Percentiles rank a stretch among this genome's conserved stretches.
Conservation (phyloP, 2,329 filamentous ascomycete species). For the Lasiodiplodia theobromae region DNA sequence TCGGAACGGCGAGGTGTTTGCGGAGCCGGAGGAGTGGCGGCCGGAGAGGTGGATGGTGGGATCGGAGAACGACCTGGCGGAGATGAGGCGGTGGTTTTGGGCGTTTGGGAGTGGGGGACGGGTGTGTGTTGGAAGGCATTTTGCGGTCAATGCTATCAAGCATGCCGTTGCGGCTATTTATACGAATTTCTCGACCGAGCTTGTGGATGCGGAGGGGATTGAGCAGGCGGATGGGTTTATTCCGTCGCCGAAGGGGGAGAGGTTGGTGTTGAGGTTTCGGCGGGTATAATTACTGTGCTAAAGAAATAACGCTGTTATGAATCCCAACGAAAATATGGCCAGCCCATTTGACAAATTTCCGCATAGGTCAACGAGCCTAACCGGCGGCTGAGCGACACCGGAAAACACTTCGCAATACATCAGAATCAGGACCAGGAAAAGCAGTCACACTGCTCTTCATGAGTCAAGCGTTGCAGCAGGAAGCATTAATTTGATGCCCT, state of each 20-base stretch:
- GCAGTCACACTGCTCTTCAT: no score
- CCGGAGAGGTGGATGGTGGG: slow-evolving; percentile 50
- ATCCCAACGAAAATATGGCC: no score
- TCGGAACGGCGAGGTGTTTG: slow-evolving; percentile 54
- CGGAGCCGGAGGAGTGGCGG: slow-evolving; percentile 49
- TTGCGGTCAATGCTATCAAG: slow-evolving; percentile 69
- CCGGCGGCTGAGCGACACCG: no score
- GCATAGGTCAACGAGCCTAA: no score
- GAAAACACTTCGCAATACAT: no score
- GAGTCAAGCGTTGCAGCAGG: no score
- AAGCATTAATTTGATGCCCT: no score
- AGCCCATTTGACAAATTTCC: no score
- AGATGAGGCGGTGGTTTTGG: slow-evolving; percentile 59
- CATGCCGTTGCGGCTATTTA: slow-evolving; percentile 74
- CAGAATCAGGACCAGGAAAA: no score
- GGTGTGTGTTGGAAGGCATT: slow-evolving; percentile 55
- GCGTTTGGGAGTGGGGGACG: slow-evolving; percentile 52
- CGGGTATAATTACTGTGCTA: not conserved
- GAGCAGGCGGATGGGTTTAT: slow-evolving; percentile 47
- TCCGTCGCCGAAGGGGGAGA: slow-evolving; percentile 45
- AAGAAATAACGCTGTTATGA: no score
- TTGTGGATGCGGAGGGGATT: slow-evolving; percentile 46
- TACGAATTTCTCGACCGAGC: slow-evolving; percentile 59
- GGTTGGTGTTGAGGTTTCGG: slow-evolving; percentile 33
- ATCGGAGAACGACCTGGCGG: slow-evolving; percentile 32